Evolutionary conservation across 352 stramenopile genomes (phyloP).

Genomic region (Bremia lactucae): DNA sequence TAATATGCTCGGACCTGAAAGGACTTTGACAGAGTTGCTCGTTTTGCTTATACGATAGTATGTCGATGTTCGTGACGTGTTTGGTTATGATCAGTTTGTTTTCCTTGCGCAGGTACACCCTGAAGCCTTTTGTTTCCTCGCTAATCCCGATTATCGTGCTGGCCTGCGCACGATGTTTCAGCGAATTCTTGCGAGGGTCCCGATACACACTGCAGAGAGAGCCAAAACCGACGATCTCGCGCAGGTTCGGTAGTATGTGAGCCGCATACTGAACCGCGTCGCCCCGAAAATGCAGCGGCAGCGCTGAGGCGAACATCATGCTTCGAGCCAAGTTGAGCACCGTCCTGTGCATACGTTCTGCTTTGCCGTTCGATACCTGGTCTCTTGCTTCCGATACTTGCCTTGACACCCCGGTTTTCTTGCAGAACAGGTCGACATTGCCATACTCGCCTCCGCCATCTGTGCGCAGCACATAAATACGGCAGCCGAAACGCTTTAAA

Average conservation of each 20-base stretch:
- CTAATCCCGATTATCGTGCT: background rate
- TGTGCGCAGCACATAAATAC: background rate
- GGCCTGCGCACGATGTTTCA: background rate
- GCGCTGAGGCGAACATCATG: background rate
- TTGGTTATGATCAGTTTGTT: no score
- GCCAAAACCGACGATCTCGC: background rate
- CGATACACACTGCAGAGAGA: background rate
- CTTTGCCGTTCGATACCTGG: background rate
- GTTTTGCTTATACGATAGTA: no score
- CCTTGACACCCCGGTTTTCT: background rate
- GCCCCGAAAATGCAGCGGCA: background rate
- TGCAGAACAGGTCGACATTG: background rate
- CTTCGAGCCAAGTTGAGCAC: background rate
- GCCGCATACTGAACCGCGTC: background rate
- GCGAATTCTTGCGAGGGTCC: background rate
- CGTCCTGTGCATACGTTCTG: background rate
- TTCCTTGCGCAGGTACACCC: no score
- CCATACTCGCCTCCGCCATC: slow-evolving; percentile 1
- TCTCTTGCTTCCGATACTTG: no score
- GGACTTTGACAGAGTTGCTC: no score
- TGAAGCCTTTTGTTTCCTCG: background rate
- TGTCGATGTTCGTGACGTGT: no score
- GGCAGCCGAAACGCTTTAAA: slow-evolving; percentile 1
- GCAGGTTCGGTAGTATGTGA: background rate
- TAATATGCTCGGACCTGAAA: no score